Conservation (phyloP, 176 grass and related monocot genomes). For the Ananas comosus region DNA sequence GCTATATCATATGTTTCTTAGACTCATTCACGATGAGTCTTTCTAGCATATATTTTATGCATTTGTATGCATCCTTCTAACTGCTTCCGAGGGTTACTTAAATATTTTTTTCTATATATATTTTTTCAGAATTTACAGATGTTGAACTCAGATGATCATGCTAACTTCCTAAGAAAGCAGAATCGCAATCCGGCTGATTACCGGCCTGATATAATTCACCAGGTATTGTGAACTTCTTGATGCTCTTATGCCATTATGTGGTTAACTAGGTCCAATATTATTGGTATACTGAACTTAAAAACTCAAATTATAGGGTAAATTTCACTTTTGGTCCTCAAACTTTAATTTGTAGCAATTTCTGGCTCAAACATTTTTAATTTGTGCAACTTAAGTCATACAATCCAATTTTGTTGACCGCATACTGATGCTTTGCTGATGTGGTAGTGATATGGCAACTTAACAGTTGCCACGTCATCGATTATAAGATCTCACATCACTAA, state of each 20-base stretch:
- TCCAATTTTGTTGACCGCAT: too few species aligned
- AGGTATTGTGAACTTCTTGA: slow-evolving; percentile 39
- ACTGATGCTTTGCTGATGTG: too few species aligned
- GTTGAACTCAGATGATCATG: slow-evolving; percentile 87
- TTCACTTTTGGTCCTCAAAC: background rate
- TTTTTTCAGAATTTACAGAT: slow-evolving; percentile 69
- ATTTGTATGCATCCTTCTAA: background rate
- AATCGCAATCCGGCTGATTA: slow-evolving; percentile 84
- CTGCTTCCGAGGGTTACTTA: slow-evolving; percentile 7
- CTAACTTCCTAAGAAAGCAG: slow-evolving; percentile 86
- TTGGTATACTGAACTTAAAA: too few species aligned
- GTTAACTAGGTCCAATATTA: too few species aligned
- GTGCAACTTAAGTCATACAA: too few species aligned
- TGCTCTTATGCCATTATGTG: background rate
- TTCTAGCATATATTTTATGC: background rate
- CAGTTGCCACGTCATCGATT: too few species aligned
- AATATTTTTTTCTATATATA: slow-evolving; percentile 8
- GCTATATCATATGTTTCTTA: background rate
- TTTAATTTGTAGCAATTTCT: too few species aligned
- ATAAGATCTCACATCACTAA: too few species aligned
- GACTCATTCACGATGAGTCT: background rate
- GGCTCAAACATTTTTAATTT: too few species aligned
- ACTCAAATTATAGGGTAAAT: background rate
- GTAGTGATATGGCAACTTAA: too few species aligned
- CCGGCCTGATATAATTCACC: slow-evolving; percentile 94